Evolutionary conservation across 106 monocot genomes (phyloP), one percentile per base, ranked within the genome.

Genomic region (Dioscorea dumetorum): DNA sequence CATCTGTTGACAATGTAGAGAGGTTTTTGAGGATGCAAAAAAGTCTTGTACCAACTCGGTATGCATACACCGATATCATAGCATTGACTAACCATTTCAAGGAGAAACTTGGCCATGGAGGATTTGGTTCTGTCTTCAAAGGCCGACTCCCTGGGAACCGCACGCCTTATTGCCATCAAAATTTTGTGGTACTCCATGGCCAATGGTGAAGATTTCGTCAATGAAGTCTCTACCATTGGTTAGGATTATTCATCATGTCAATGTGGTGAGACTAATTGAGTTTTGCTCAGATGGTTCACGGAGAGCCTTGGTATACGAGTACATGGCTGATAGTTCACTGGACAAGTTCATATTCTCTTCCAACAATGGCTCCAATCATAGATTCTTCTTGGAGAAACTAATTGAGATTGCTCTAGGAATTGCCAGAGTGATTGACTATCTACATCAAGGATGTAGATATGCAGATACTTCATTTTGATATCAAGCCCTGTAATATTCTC

Each of bases 401-500:
- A 52, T 67, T 52, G 76, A 76, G 1, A 76, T 81, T 12, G 79
- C 79, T 20, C 24, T 80, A 4, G 70, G 84, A 4, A 41, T 77
- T 14, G 80, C 84, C 34, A 77, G 61, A 3, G 84, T 77, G 3
- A 81, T 85, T 17, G 66, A 85, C 67, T 80, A 85, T 54, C 49
- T 80, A 16, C 80, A 80, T 57, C 66, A 51, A n/a, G 77, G 80
- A 12, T 85, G 80, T 28, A n/a, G 80, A 80, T 49, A 80, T 77
- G 70, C 73, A 56, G 31, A 85, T 85, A 58, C 48, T 85, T 16
- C 84, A 85, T 24, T 85, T 85, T 49, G 80, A 85, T 35, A 80
- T 85, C 52, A 85, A 81, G 41, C 84, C 84, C 0, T 81, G 82
- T 23, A 82, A 86, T 23, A 78, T 86, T 18, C 80, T 80, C 56